Evolutionary conservation across 169 alveolate species (phyloP), one percentile per base, ranked within the genome.

Genomic region (Amoebophrya sp.): DNA sequence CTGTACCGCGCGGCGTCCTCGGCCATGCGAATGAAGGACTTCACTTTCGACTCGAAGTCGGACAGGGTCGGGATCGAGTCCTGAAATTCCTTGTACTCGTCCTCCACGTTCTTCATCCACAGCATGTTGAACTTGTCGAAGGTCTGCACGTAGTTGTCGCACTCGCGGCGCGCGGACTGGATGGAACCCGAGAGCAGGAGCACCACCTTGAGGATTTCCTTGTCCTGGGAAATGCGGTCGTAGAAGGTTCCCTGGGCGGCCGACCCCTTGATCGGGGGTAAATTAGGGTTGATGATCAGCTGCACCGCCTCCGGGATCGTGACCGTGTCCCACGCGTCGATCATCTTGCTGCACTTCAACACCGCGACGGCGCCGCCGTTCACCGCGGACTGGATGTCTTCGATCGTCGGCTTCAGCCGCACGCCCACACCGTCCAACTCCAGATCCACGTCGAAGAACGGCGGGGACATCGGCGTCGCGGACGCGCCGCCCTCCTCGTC

Each of bases 161-260:
- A 90, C 40, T 90, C 96, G 88, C 96, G 97, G 95, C 96, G 96
- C 90, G 98, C 97, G 77, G 97, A 97, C 93, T 97, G 97, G 90
- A 97, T 97, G 53, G 98, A 95, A 40, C 99, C 99, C 88, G 98
- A 96, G 88, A 98, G 95, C 35, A 97, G 95, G 91, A 98, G 94
- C 90, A 98, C 96, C 89, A 98, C 98, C 95, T 97, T 97, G n/a
- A 97, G 98, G 83, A 97, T 97, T 95, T 97, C 98, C 89, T 96
- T 96, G 92, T 98, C 99, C 83, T 96, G 95, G 38, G 98, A 98
- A 77, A 98, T 96, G 96, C 97, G 97, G 91, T 96, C 98, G 92
- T 96, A 97, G 97, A 98, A 98, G 77, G 98, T 95, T 77, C 96
- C 97, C 92, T 95, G 95, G 92, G 95, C 14, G 91, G 95, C 14